Evolutionary conservation across 495 filamentous ascomycete genomes (phyloP).

Genomic region (Articulospora tetracladia): DNA sequence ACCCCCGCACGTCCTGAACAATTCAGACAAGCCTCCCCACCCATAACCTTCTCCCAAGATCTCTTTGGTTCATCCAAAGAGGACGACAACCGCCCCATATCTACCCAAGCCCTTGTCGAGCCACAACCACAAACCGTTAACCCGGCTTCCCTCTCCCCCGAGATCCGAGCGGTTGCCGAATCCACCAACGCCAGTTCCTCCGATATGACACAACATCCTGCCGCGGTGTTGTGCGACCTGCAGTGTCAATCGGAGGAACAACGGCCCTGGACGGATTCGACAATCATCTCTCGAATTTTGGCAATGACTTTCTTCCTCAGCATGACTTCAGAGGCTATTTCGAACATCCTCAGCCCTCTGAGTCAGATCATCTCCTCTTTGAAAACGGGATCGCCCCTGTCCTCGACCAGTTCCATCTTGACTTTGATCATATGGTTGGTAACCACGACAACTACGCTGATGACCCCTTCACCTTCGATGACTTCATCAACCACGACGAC

Average conservation of each 20-base stretch:
- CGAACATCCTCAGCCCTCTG: constrained; percentile 65
- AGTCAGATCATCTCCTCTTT: constrained; percentile 71
- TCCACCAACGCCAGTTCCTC: constrained; percentile 56
- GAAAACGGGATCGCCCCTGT: constrained; percentile 73
- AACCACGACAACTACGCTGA: constrained; percentile 50
- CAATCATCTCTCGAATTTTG: constrained; percentile 44
- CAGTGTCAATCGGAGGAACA: constrained; percentile 86
- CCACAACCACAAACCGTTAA: constrained; percentile 39
- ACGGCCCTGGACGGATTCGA: constrained; percentile 53
- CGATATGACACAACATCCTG: constrained; percentile 99
- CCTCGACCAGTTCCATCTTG: constrained; percentile 59
- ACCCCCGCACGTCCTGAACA: constrained; percentile 22
- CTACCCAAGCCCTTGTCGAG: constrained; percentile 35
- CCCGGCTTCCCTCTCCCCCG: constrained; percentile 50
- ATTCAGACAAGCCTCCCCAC: constrained; percentile 31
- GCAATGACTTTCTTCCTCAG: constrained; percentile 58
- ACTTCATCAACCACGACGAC: constrained; percentile 41
- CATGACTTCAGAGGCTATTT: constrained; percentile 65
- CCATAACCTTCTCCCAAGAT: constrained; percentile 47
- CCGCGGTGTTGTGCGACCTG: constrained; percentile 99
- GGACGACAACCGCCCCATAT: constrained; percentile 21
- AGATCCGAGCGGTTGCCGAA: constrained; percentile 42
- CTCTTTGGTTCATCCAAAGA: constrained; percentile 43
- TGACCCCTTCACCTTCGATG: constrained; percentile 50
- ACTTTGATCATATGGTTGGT: constrained; percentile 74